Conservation (phyloP, 805 yeast species). For the Kodamaea leandrae region DNA sequence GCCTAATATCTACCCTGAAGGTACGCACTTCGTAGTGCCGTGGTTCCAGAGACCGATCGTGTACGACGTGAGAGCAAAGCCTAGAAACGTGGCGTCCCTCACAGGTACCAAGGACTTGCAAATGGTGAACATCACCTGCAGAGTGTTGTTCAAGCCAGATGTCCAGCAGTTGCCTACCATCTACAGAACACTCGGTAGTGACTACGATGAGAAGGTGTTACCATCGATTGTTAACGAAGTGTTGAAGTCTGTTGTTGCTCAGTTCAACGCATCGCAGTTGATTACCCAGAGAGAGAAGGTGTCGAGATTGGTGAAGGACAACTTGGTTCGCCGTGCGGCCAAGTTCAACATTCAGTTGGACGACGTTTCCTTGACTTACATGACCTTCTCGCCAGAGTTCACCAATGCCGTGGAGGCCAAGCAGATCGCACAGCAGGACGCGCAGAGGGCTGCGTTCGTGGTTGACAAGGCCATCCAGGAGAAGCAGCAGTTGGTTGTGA, state of each 20-base stretch:
- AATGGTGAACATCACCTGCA: constrained; percentile 98
- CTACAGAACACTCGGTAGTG: constrained; percentile 88
- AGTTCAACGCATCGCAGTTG: constrained; percentile 95
- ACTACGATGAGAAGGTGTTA: constrained; percentile 94
- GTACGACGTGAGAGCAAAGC: constrained; percentile 95
- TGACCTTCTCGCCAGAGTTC: constrained; percentile 98
- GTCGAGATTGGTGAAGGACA: constrained; percentile 86
- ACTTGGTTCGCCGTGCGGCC: constrained; percentile 84
- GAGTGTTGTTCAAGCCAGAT: constrained; percentile 91
- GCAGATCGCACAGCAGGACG: constrained; percentile 99
- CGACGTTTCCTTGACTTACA: constrained; percentile 93
- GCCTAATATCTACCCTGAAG: constrained; percentile 81
- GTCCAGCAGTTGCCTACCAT: constrained; percentile 74
- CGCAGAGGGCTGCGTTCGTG: constrained; percentile 95
- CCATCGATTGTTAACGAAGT: constrained; percentile 99
- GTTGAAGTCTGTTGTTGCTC: constrained; percentile 94
- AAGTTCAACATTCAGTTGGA: constrained; percentile 85
- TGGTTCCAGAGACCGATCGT: constrained; percentile 92
- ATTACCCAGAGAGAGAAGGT: constrained; percentile 99
- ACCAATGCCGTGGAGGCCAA: constrained; percentile 97
- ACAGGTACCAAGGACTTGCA: constrained; percentile 98
- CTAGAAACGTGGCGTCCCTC: constrained; percentile 90
- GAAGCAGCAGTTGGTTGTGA: constrained; percentile 94
- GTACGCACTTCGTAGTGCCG: constrained; percentile 92
- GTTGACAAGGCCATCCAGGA: constrained; percentile 98